phyloP scores from a whole-genome alignment of 1,284 basidiomycete genomes.

The Melampsora larici-populina region DNA sequence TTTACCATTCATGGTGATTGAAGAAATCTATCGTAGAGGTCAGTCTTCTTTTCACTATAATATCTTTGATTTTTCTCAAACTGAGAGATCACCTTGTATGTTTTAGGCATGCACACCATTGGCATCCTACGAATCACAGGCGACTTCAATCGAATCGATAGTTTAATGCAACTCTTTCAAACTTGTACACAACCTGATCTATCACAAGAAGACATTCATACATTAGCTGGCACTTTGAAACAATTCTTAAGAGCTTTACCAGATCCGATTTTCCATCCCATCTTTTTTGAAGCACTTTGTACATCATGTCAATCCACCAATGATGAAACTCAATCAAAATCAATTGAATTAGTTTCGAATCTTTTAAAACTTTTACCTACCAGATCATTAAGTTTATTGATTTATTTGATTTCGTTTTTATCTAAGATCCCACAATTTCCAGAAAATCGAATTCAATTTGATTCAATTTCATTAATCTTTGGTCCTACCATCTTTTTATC shows the following conservation, averaged over 20 bases:
- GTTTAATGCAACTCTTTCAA: conserved; percentile 19
- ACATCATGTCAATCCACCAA: neutral
- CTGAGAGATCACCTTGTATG: neutral
- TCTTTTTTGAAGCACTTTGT: conserved; percentile 16
- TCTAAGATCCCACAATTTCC: conserved; percentile 17
- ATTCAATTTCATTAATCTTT: conserved; percentile 21
- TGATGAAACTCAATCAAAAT: neutral
- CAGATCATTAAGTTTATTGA: conserved; percentile 16
- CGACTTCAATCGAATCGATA: conserved; percentile 29
- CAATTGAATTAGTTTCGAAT: conserved; percentile 2
- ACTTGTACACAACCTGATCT: conserved; percentile 9
- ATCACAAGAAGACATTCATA: conserved; percentile 26
- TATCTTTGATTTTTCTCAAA: neutral
- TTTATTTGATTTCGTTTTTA: conserved; percentile 22
- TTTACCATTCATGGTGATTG: conserved; percentile 25
- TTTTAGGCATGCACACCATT: conserved; percentile 18
- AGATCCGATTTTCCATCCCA: conserved; percentile 18
- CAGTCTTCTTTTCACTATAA: neutral
- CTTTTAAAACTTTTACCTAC: conserved; percentile 12
- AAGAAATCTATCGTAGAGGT: conserved; percentile 37
- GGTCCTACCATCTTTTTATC: conserved; percentile 27
- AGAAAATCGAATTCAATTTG: conserved; percentile 29
- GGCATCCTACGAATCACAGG: conserved; percentile 36
- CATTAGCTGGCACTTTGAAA: conserved; percentile 20
- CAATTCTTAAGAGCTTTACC: conserved; percentile 24